Base-by-base conservation (phyloP, 441 rosid genomes). In the Adansonia rubrostipa region DNA sequence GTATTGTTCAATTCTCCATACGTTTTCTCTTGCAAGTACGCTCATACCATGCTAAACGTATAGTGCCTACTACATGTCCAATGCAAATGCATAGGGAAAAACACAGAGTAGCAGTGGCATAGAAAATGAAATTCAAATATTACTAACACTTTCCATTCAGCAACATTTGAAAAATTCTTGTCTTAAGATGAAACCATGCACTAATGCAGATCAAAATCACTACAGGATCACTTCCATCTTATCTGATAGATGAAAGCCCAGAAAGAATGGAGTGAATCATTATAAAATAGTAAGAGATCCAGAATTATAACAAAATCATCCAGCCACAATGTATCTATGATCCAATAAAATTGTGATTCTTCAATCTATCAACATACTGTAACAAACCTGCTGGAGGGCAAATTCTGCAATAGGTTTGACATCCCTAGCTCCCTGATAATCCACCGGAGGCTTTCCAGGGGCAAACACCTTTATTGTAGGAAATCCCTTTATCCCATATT, bases 371-470 rank as follows among this genome's bases (percentile, higher is more conserved):
- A 60, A 65, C 9, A 44, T 71, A 69, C 42, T 48, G 80, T 75
- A 42, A 78, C 86, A 79, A 80, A 96, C 99, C 98, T 96, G 94
- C 79, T 91, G 84, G 74, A 93, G 78, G 15, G 93, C 94, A 82
- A 88, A 96, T 79, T 89, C 95, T 70, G 97, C 96, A 81, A 96
- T 92, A 45, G 99, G 94, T 79, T 96, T 96, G 78, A 87, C 98
- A 76, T 96, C 99, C 87, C 98, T 92, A 63, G 89, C 92, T 82
- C 98, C 99, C 86, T 94, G 97, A 82, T 93, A 96, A 87, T 96
- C 98, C 15, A 92, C 86, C 17, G 98, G 97, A 86, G 98, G 84
- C 89, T 89, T 93, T 78, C 98, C 99, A 79, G 98, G 98, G 63
- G 70, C 88, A 86, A 96, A 96, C 81, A 93, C 94, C 87, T 96